A percentile compares a stretch with the other conserved stretches of the same genome.
These are phyloP conservation scores for Coccomyxa sp. DNA, from an alignment of 139 green algal genomes.

Conservation along the genomic window DNA sequence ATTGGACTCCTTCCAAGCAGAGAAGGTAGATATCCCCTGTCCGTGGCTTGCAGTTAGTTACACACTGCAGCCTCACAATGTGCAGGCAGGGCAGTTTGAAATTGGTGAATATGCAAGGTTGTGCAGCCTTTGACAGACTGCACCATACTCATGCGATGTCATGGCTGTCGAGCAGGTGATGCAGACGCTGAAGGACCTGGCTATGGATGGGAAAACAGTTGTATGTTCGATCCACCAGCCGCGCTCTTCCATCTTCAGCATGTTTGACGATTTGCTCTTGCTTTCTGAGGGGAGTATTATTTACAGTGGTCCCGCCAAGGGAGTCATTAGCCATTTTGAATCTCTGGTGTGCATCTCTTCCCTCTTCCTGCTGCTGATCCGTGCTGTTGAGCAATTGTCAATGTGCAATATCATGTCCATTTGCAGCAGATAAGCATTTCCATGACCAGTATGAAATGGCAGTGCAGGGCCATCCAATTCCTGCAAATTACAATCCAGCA, in stretches of 20 bases:
- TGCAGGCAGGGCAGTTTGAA: background rate
- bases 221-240: constrained; percentile 79
- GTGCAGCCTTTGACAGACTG: background rate
- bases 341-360: background rate
- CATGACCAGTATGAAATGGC: constrained; percentile 68
- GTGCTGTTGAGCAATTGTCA: background rate
- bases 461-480: constrained; percentile 57
- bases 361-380: background rate
- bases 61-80: background rate
- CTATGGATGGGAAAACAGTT: constrained; percentile 63
- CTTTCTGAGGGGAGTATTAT: constrained; percentile 56
- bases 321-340: constrained; percentile 64
- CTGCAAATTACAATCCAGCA: constrained; percentile 72
- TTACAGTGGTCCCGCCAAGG: constrained; percentile 44
- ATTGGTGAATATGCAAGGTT: background rate
- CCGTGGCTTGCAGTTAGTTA: background rate
- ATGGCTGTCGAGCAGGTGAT: constrained; percentile 43
- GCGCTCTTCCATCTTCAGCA: constrained; percentile 75
- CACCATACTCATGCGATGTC: background rate
- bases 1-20: constrained; percentile 78
- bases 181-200: constrained; percentile 65
- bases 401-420: constrained; percentile 45
- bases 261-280: constrained; percentile 92
- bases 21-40: constrained; percentile 51
- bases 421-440: constrained; percentile 85